Evolutionary conservation across 1,284 basidiomycete species (phyloP).

Genomic region (Tylopilus microsporus): DNA sequence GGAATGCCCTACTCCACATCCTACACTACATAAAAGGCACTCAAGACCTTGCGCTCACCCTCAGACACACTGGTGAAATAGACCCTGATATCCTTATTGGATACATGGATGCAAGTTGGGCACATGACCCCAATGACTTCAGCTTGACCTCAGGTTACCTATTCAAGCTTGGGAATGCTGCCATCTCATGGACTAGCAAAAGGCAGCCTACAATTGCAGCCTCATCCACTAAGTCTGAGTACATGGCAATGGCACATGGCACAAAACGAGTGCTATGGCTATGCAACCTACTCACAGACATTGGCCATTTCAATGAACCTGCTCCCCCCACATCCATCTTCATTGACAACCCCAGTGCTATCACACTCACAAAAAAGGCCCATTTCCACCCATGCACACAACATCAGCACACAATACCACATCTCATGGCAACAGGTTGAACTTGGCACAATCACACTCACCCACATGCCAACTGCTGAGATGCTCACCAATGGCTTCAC

Average conservation of each 20-base stretch:
- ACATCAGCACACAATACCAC: background rate
- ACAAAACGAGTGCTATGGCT: no score
- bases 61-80: no score
- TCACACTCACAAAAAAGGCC: background rate
- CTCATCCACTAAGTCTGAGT: slow-evolving; percentile 6
- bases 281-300: no score
- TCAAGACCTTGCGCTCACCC: no score
- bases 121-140: background rate
- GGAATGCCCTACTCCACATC: no score
- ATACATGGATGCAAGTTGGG: no score
- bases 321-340: background rate
- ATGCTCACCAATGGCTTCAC: background rate
- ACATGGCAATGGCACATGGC: slow-evolving; percentile 4
- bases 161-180: background rate
- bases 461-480: background rate
- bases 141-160: slow-evolving; percentile 4
- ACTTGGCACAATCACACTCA: no score
- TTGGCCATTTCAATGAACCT: background rate
- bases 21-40: no score
- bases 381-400: background rate
- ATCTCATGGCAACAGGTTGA: background rate
- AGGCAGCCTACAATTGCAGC: background rate
- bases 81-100: no score
- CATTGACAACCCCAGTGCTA: background rate
- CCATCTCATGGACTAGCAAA: slow-evolving; percentile 12